Base-by-base conservation (phyloP, 768 basidiomycete species). In the Porpolomopsis calyptriformis region DNA sequence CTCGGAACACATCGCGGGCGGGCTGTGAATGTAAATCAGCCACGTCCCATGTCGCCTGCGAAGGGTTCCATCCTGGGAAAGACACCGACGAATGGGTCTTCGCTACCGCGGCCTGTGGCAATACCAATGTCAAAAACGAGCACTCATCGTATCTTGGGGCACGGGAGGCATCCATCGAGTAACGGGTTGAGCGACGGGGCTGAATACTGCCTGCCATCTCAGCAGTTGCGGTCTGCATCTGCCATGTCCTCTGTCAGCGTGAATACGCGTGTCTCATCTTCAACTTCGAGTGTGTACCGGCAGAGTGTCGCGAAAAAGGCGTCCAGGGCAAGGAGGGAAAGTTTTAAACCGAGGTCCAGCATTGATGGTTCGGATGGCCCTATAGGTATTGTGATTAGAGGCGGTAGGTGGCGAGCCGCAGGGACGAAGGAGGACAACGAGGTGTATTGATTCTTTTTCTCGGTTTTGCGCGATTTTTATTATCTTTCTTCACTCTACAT, bases 301-400 rank as follows among this genome's bases (percentile, higher is more conserved):
- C n/a, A 43, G 18, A 53, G 53, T 46, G 52, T 58, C 14, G 64
- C 64, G 47, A 69, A 67, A 59, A 80, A 78, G 55, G 71, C 72
- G 24, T 62, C 70, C 33, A 64, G 77, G 42, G 74, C 75, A 33
- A 63, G 72, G 49, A 70, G 82, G 51, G 86, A 90, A 65, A 90
- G 86, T 61, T 91, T 90, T 62, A 85, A 77, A 57, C 88, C 88
- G 8, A 70, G 88, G 27, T 76, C 85, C 35, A 89, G 86, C 54
- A 62, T 78, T 16, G 86, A 88, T 52, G 68, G 44, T 16, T 27
- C 24, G 33, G 38, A 45, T 22, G 39, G 19, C 3, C 18, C 25
- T 7, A 20, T 29, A 18, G 47, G 52, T 38, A 22, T 58, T 40
- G 67, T 67, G 46, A 49, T 57, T 31, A 56, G 55, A 16, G 47